A percentile compares a stretch with the other conserved stretches of the same genome.
These are phyloP conservation scores for Echria macrotheca DNA, from an alignment of 495 filamentous ascomycete species.

Conservation along the genomic window DNA sequence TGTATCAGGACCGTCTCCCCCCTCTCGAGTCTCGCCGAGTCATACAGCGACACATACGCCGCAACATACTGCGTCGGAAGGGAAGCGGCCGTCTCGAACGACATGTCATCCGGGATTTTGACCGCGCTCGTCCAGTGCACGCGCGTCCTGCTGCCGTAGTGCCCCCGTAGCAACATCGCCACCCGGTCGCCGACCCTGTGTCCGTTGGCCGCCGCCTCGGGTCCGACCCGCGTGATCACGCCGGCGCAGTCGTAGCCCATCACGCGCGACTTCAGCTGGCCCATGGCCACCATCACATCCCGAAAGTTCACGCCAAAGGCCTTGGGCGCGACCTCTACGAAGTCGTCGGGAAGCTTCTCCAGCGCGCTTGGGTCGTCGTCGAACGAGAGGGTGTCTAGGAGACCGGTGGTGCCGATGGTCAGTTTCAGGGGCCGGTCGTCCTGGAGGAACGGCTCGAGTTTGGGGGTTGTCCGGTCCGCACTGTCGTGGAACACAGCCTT, in stretches of 20 bases:
- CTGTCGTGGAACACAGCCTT: slow-evolving; percentile 15
- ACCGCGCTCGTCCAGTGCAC: slow-evolving; percentile 20
- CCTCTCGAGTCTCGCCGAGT: slow-evolving; percentile 33
- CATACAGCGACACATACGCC: slow-evolving; percentile 44
- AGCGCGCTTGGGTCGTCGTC: slow-evolving; percentile 21
- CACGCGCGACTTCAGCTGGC: slow-evolving; percentile 32
- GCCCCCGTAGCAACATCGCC: slow-evolving; percentile 29
- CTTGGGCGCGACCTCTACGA: slow-evolving; percentile 37
- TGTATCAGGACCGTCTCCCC: slow-evolving; percentile 58
- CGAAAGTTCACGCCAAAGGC: slow-evolving; percentile 40
- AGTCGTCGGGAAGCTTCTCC: slow-evolving; percentile 19
- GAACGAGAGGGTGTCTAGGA: slow-evolving; percentile 29
- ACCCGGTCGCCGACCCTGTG: slow-evolving; percentile 46
- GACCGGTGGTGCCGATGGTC: slow-evolving; percentile 27
- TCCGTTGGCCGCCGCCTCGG: slow-evolving; percentile 34
- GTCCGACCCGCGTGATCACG: slow-evolving; percentile 48
- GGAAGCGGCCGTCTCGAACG: slow-evolving; percentile 44
- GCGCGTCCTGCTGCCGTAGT: slow-evolving; percentile 15
- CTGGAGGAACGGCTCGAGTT: slow-evolving; percentile 25
- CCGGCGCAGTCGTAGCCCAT: slow-evolving; percentile 44
- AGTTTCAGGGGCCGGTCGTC: slow-evolving; percentile 25
- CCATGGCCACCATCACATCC: slow-evolving; percentile 50
- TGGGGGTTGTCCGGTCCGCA: neutral
- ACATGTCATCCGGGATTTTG: slow-evolving; percentile 42
- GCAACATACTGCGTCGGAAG: slow-evolving; percentile 50